Conservation (phyloP, 2,329 filamentous ascomycete species). For the Verticillium nubilum region DNA sequence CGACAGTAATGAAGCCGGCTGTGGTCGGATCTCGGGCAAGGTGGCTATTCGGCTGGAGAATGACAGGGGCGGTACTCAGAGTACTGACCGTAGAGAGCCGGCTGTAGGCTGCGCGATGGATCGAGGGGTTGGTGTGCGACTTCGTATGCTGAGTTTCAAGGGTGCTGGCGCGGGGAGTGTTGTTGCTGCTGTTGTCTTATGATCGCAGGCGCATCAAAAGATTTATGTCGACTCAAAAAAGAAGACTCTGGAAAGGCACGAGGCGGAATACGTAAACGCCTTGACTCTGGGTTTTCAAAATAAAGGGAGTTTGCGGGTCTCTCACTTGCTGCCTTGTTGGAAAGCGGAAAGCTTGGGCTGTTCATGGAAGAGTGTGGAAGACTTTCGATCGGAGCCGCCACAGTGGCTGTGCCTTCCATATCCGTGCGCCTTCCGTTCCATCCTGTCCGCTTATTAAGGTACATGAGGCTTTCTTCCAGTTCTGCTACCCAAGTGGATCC, state of each 20-base stretch:
- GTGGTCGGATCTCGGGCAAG: not conserved
- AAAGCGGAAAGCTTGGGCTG: slow-evolving; percentile 3
- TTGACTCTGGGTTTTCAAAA: slow-evolving; percentile 13
- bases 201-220: not conserved
- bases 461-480: not conserved
- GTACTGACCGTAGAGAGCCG: not conserved
- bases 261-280: slow-evolving; percentile 3
- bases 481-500: too few relatives aligned
- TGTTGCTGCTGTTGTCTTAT: not conserved
- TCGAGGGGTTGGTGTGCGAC: not conserved
- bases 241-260: slow-evolving; percentile 2
- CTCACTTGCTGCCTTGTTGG: slow-evolving; percentile 6
- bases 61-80: not conserved
- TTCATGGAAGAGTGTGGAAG: slow-evolving; percentile 14
- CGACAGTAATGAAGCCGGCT: not conserved
- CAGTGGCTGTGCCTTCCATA: slow-evolving; percentile 10
- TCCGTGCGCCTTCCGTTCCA: not conserved
- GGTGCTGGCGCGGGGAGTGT: not conserved
- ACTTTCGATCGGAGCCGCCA: slow-evolving; percentile 12
- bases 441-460: not conserved
- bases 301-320: slow-evolving; percentile 15
- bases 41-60: not conserved
- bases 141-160: not conserved
- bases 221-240: not conserved
- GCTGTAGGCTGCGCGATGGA: not conserved